Percentiles rank a stretch among this genome's conserved stretches.
phyloP scores from a whole-genome alignment of 129 eudicot genomes.

The Tagetes patula region DNA sequence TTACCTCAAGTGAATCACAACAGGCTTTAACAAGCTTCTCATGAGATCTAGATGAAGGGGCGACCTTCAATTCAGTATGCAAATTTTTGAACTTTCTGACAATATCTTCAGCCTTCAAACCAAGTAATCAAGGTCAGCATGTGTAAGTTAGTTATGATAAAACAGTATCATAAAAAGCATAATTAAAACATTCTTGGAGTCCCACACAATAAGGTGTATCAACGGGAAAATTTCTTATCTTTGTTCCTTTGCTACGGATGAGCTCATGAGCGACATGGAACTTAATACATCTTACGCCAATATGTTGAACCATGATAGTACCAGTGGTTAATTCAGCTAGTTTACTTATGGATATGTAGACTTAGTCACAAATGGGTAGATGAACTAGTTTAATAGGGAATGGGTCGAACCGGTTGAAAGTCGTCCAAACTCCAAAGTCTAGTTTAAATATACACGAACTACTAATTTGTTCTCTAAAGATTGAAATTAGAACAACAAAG shows the following conservation, averaged over 20 bases:
- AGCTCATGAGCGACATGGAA: background rate
- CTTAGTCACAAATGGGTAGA: background rate
- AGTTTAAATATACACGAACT: background rate
- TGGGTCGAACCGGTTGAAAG: background rate
- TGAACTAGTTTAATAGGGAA: background rate
- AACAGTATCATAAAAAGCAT: background rate
- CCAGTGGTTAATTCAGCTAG: background rate
- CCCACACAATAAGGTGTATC: conserved; percentile 5
- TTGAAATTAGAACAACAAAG: too few relatives aligned
- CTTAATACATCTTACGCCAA: background rate
- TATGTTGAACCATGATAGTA: background rate
- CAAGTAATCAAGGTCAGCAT: conserved; percentile 19
- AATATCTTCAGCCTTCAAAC: conserved; percentile 59
- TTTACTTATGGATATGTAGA: background rate
- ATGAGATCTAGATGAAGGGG: conserved; percentile 53
- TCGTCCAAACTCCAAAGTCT: background rate
- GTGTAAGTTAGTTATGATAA: conserved; percentile 2
- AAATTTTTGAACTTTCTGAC: conserved; percentile 46
- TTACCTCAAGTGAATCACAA: conserved; percentile 65
- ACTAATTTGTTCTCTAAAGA: background rate
- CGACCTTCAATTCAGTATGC: conserved; percentile 63
- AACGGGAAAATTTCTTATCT: background rate
- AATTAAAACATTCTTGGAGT: conserved; percentile 13
- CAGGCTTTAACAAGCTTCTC: conserved; percentile 68
- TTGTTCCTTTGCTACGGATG: background rate